Base-by-base conservation (phyloP, 495 filamentous ascomycete genomes). In the Podospora australis region DNA sequence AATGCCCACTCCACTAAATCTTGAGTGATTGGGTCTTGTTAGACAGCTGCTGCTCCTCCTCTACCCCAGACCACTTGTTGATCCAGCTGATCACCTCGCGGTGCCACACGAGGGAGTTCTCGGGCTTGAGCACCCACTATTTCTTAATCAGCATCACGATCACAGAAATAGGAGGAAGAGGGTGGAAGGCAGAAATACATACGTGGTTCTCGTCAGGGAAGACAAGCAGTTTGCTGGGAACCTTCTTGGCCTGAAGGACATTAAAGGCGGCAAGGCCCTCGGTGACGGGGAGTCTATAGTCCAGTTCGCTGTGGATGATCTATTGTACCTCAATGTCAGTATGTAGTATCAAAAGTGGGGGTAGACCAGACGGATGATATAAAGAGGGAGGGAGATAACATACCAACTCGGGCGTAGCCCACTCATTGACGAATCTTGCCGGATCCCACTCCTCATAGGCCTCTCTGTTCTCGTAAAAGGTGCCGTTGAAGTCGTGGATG, bases 31-130 rank as follows among this genome's bases (percentile, higher is more conserved):
- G n/a, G n/a, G n/a, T n/a, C n/a, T n/a, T n/a, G n/a, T n/a, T n/a
- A n/a, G n/a, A n/a, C n/a, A n/a, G n/a, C n/a, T n/a, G 51, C 48
- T 50, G 39, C 39, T 62, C 52, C 10, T 53, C 58, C 9, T 65
- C 65, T 3, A 84, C 48, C 1, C 85, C 88, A 2, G 79, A 79
- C 56, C 82, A 83, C 63, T 85, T 85, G 66, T 96, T 96, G 50
- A 96, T 91, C 82, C 83, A 97, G 40, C 82, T 82, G 26, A 96
- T 54, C 8, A 96, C 88, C 29, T 86, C 85, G n/a, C 74, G 79
- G 62, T 96, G 89, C 91, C 91, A 97, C 35, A 92, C 71, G 19
- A 96, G 68, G 7, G 81, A 83, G 62, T 96, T 97, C 63, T 97
- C 91, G 2, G 83, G 88, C 59, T 95, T 90, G 35, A 96, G 57